Evolutionary conservation across 2,329 filamentous ascomycete genomes (phyloP), one percentile per base, ranked within the genome.

Genomic region (Aspergillus sp.): DNA sequence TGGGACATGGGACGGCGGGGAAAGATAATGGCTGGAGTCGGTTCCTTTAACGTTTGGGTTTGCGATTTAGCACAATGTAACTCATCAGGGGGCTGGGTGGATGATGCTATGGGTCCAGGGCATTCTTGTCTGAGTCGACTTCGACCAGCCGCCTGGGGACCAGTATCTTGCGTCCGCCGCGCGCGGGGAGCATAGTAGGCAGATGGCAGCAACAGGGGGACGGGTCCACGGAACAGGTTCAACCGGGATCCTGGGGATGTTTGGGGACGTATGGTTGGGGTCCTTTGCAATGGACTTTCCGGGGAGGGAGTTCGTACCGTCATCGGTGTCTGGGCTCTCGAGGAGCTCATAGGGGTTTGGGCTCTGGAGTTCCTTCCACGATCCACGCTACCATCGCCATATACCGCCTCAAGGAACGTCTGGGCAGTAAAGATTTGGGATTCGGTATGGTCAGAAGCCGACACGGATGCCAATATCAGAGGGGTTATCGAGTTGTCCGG

Each of bases 361-460:
- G 87, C 86, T 66, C 87, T 81, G 10, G 87, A 88, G 55, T 78
- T 80, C 50, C 81, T 77, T 55, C 82, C 83, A 50, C 80, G 82
- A 53, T 81, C 77, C 57, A n/a, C n/a, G 76, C 79, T 58, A 75
- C 64, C 4, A 53, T 95, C 91, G 47, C 83, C 81, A 66, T 88
- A 96, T 14, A 91, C 81, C 5, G 81, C 83, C 50, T 97, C 92
- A 51, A 97, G 79, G 69, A 93, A 97, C 14, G 83, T 78, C 2
- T 86, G 78, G 2, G 91, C 91, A 0, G 87, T 81, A 60, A 87
- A 84, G 36, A 97, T 78, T 50, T 86, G 82, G 5, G 90, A 88
- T 69, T 97, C 93, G 1, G 91, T 92, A 1, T 85, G 76, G 70
- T 97, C 93, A 36, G 88, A 87, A 2, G 85, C 81, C 49, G 85